Evolutionary conservation across 257 asterid species (phyloP).

Genomic region (Nicotiana otophora): DNA sequence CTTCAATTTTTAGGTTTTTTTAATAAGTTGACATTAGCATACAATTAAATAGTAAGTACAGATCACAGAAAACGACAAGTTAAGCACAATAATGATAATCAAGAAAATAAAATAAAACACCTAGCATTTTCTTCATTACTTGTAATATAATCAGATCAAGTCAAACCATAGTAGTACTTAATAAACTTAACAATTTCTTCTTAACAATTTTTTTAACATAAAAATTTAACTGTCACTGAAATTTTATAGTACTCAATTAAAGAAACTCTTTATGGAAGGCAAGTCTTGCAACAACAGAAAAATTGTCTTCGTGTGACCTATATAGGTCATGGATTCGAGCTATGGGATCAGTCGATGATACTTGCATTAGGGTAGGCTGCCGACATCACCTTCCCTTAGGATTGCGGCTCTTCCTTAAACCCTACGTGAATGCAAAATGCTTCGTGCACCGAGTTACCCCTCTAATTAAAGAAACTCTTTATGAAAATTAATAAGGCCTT

Average conservation of each 20-base stretch:
- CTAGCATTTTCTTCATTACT: background rate
- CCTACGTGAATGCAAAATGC: too few species aligned
- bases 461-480: background rate
- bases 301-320: rapidly evolving
- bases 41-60: background rate
- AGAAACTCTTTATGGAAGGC: too few species aligned
- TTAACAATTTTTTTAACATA: background rate
- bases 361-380: too few species aligned
- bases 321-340: too few species aligned
- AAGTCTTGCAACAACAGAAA: too few species aligned
- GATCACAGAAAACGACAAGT: conserved; percentile 1
- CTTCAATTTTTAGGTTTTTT: too few species aligned
- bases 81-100: background rate
- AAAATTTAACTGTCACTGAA: background rate
- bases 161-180: background rate
- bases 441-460: too few species aligned
- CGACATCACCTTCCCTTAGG: too few species aligned
- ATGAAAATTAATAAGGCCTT: background rate
- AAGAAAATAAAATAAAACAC: background rate
- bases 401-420: too few species aligned
- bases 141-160: background rate
- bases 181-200: background rate
- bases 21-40: background rate
- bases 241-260: background rate
- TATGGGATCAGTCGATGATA: rapidly evolving